A percentile compares a stretch with the other conserved stretches of the same genome.
phyloP scores from a whole-genome alignment of 2,329 filamentous ascomycete genomes.

The Trichophyton benhamiae region DNA sequence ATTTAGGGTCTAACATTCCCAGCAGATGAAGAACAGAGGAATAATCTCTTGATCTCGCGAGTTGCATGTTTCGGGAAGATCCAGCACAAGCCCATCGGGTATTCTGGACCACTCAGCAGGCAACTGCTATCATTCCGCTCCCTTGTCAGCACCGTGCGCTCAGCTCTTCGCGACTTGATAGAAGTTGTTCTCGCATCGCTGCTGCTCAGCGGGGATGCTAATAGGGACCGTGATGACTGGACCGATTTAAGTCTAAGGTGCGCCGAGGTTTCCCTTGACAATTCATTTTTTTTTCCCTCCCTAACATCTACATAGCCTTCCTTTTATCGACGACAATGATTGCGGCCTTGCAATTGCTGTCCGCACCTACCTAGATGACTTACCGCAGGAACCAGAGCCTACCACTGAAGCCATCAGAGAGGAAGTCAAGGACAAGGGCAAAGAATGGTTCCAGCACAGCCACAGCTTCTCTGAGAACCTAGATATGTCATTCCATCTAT shows the following conservation, averaged over 20 bases:
- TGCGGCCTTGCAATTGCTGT: conserved; percentile 38
- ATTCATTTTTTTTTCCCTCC: not conserved
- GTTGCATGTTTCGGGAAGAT: conserved; percentile 73
- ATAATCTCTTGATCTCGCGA: conserved; percentile 71
- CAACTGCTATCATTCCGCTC: conserved; percentile 79
- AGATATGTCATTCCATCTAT: conserved; percentile 48
- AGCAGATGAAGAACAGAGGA: conserved; percentile 60
- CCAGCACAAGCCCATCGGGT: conserved; percentile 72
- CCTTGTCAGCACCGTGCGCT: conserved; percentile 65
- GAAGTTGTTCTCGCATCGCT: conserved; percentile 72
- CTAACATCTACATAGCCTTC: conserved; percentile 23
- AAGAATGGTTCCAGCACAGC: conserved; percentile 50
- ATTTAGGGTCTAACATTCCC: conserved; percentile 6
- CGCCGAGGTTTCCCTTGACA: conserved; percentile 21
- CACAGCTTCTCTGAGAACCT: conserved; percentile 47
- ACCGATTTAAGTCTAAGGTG: conserved; percentile 61
- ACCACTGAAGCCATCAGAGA: conserved; percentile 39
- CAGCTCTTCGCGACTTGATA: conserved; percentile 66
- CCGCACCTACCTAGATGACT: conserved; percentile 37
- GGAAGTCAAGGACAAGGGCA: conserved; percentile 41
- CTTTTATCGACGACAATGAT: conserved; percentile 35
- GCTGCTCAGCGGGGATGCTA: conserved; percentile 67
- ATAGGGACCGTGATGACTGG: conserved; percentile 56
- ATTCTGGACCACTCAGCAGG: conserved; percentile 86
- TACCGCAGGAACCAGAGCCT: conserved; percentile 47